phyloP scores from a whole-genome alignment of 2,329 filamentous ascomycete genomes.

The Beauveria caledonica region DNA sequence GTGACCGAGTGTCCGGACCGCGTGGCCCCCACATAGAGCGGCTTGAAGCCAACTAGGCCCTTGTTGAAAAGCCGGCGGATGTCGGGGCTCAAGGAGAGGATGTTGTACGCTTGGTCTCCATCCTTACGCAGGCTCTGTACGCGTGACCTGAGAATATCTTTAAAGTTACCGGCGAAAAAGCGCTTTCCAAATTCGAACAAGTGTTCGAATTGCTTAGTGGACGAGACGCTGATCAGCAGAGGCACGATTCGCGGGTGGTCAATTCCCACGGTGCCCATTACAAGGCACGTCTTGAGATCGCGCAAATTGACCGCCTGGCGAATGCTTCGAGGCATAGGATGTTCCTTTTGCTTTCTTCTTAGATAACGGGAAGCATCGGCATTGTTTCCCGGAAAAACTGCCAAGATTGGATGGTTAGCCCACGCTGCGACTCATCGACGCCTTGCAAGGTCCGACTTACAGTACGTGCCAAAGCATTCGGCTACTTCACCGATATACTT shows the following conservation, averaged over 20 bases:
- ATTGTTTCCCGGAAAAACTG: not conserved
- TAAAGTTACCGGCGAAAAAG: not conserved
- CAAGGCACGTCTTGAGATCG: not conserved
- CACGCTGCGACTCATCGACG: not conserved
- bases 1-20: not conserved
- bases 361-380: too few species aligned
- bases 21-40: not conserved
- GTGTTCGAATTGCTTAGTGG: too few species aligned
- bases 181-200: too few species aligned
- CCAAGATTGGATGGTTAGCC: not conserved
- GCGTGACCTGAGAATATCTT: fast-evolving
- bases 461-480: not conserved
- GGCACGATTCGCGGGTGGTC: not conserved
- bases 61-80: not conserved
- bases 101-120: not conserved
- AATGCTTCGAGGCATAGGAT: not conserved
- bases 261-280: not conserved
- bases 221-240: not conserved
- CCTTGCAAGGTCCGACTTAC: not conserved
- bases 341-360: too few species aligned
- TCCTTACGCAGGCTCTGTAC: not conserved
- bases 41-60: not conserved
- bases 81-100: not conserved
- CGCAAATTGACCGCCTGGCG: not conserved
- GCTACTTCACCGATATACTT: not conserved